Percentiles rank a stretch among this genome's conserved stretches.
phyloP scores from a whole-genome alignment of 805 yeast species.

The Geotrichum ghanense region DNA sequence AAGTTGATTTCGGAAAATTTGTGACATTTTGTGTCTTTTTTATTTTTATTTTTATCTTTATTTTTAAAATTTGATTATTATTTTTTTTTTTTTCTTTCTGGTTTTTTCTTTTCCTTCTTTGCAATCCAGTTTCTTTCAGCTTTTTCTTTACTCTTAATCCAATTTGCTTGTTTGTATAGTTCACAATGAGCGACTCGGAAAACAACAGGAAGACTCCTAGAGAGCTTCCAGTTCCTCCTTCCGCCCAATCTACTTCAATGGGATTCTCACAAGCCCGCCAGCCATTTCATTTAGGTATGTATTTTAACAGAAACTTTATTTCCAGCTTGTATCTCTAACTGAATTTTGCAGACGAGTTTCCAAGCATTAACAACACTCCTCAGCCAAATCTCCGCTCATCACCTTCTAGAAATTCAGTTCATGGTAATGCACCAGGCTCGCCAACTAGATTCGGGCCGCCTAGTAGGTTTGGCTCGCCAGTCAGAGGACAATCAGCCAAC shows the following conservation, averaged over 20 bases:
- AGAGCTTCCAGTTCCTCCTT: conserved; percentile 14
- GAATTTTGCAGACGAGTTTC: not conserved
- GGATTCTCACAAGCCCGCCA: conserved; percentile 12
- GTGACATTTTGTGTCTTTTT: no score
- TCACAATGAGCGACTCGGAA: not conserved
- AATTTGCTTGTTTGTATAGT: no score
- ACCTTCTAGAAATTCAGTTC: not conserved
- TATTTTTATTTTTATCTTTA: no score
- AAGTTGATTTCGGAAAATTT: no score
- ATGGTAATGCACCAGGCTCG: conserved; percentile 1
- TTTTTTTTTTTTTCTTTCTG: no score
- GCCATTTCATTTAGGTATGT: conserved; percentile 12
- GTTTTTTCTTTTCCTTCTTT: no score
- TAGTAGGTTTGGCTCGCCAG: conserved; percentile 11
- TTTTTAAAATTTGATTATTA: no score
- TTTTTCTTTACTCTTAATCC: no score
- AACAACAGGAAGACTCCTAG: conserved; percentile 4
- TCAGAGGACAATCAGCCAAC: conserved; percentile 23
- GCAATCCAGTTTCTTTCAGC: no score
- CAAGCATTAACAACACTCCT: not conserved
- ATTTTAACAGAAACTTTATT: not conserved
- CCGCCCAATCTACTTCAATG: conserved; percentile 4
- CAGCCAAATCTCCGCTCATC: not conserved
- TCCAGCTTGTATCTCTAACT: no score
- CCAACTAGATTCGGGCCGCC: conserved; percentile 14